Conservation (phyloP, 768 basidiomycete species). For the Calocera cornea region DNA sequence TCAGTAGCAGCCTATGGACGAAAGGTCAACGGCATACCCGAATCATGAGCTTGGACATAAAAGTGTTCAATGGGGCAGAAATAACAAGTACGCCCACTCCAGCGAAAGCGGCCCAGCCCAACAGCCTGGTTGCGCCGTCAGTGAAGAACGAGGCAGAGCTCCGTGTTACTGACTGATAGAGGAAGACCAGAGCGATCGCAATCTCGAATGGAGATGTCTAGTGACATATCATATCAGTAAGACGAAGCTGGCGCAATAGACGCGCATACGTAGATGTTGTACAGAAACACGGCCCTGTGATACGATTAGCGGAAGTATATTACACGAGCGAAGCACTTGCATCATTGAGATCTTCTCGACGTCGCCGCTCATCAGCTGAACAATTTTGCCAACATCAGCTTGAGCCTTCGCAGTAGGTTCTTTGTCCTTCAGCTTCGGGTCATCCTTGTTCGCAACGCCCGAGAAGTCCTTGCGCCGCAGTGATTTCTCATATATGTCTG, state of each 20-base stretch:
- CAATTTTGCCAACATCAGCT: constrained; percentile 80
- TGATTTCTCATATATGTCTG: constrained; percentile 76
- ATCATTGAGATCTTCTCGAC: constrained; percentile 10
- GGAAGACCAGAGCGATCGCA: constrained; percentile 52
- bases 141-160: constrained; percentile 4
- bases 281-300: constrained; percentile 39
- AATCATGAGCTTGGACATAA: constrained; percentile 46
- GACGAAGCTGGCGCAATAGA: constrained; percentile 13
- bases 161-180: constrained; percentile 49
- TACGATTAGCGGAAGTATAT: constrained; percentile 28
- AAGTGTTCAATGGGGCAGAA: constrained; percentile 60
- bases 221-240: neutral
- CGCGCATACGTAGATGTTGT: constrained; percentile 45
- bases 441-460: constrained; percentile 47
- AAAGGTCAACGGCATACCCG: constrained; percentile 39
- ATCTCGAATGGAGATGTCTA: constrained; percentile 57
- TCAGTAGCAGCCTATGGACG: constrained; percentile 17
- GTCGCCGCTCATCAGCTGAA: constrained; percentile 77
- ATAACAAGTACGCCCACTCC: constrained; percentile 56
- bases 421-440: constrained; percentile 23
- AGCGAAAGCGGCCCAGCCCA: constrained; percentile 58
- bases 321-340: neutral
- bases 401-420: constrained; percentile 10
- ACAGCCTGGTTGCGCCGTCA: constrained; percentile 31
- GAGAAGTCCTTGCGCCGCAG: constrained; percentile 72